Evolutionary conservation across 1,284 basidiomycete genomes (phyloP).

Genomic region (Caloboletus inedulis): DNA sequence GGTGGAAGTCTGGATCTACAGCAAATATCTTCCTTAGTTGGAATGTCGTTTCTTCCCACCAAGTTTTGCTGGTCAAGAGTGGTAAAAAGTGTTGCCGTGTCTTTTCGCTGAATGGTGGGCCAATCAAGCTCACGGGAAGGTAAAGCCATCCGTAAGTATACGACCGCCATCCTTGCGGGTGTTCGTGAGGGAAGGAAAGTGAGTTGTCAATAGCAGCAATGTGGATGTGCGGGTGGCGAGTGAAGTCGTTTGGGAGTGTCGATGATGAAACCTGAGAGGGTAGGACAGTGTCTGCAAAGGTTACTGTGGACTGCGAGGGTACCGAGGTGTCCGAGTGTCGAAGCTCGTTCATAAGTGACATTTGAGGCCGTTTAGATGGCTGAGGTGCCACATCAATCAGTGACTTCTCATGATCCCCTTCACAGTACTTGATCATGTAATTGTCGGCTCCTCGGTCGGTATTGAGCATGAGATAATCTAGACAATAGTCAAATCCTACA

Average conservation of each 20-base stretch:
- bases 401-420: conserved; percentile 68
- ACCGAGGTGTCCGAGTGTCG: conserved; percentile 44
- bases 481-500: conserved; percentile 1
- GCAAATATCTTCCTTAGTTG: conserved; percentile 76
- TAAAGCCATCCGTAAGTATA: conserved; percentile 93
- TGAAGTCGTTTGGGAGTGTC: conserved; percentile 41
- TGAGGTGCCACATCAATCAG: conserved; percentile 76
- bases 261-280: conserved; percentile 34
- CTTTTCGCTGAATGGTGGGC: conserved; percentile 77
- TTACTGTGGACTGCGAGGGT: conserved; percentile 38
- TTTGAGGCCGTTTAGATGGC: conserved; percentile 56
- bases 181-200: conserved; percentile 85
- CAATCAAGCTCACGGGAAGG: conserved; percentile 83
- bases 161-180: conserved; percentile 86
- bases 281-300: conserved; percentile 36
- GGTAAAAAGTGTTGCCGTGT: conserved; percentile 83
- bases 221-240: conserved; percentile 62
- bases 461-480: conserved; percentile 87
- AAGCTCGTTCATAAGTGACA: conserved; percentile 70
- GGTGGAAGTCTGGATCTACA: conserved; percentile 81
- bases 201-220: conserved; percentile 93
- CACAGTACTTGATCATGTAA: conserved; percentile 87
- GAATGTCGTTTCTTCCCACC: conserved; percentile 88
- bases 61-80: conserved; percentile 74
- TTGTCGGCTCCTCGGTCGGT: conserved; percentile 83